phyloP scores from a whole-genome alignment of 306 rosid genomes.

The Canavalia gladiata region DNA sequence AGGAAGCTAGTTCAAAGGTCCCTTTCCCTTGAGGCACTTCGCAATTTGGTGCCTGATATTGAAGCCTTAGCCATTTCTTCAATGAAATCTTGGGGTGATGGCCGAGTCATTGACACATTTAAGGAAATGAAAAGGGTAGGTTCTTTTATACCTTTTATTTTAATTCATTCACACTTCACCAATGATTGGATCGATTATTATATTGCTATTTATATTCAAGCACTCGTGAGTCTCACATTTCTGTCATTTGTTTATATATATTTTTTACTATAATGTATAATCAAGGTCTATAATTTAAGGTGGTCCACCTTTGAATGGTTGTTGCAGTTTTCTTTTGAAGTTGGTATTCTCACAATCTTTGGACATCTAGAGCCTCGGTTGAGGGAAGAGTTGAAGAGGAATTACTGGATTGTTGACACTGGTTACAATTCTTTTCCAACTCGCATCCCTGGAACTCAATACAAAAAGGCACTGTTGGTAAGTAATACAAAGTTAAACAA shows the following conservation, averaged over 20 bases:
- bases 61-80: slow-evolving; percentile 63
- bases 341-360: slow-evolving; percentile 72
- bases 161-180: not conserved
- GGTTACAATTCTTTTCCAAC: slow-evolving; percentile 92
- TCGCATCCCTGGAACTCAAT: slow-evolving; percentile 75
- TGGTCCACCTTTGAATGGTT: slow-evolving; percentile 37
- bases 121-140: slow-evolving; percentile 81
- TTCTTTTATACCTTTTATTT: not conserved
- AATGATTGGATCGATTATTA: slow-evolving; percentile 40
- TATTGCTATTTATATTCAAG: slow-evolving; percentile 30
- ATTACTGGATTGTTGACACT: slow-evolving; percentile 65
- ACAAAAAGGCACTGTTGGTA: slow-evolving; percentile 76
- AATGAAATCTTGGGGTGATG: slow-evolving; percentile 62
- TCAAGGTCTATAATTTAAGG: slow-evolving; percentile 26
- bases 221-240: slow-evolving; percentile 12
- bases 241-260: slow-evolving; percentile 13
- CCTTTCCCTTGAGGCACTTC: slow-evolving; percentile 61
- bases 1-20: slow-evolving; percentile 80
- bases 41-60: slow-evolving; percentile 67
- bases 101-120: slow-evolving; percentile 65
- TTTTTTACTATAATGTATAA: slow-evolving; percentile 15
- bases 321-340: slow-evolving; percentile 83
- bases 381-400: slow-evolving; percentile 72
- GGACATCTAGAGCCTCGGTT: slow-evolving; percentile 64
- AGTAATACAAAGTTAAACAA: not conserved